Evolutionary conservation across 163 green algal genomes (phyloP).

Genomic region (Coccomyxa subellipsoidea): DNA sequence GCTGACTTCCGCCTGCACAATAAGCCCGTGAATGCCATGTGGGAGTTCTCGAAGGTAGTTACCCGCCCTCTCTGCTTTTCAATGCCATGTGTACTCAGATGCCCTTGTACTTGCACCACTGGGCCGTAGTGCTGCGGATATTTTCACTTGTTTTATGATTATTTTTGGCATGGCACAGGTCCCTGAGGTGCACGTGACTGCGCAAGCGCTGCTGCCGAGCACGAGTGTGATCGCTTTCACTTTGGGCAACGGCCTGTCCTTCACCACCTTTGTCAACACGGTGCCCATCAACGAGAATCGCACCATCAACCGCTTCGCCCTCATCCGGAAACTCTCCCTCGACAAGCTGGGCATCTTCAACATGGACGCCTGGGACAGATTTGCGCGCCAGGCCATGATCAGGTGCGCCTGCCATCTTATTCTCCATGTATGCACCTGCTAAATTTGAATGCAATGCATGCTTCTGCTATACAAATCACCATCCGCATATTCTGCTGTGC

Average conservation of each 20-base stretch:
- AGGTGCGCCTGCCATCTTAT: slow-evolving; percentile 25
- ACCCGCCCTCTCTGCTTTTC: background rate
- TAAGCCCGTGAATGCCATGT: slow-evolving; percentile 74
- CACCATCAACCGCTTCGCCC: slow-evolving; percentile 71
- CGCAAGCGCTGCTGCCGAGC: slow-evolving; percentile 62
- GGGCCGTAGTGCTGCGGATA: too few relatives aligned
- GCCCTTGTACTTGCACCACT: too few relatives aligned
- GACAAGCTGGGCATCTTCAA: slow-evolving; percentile 48
- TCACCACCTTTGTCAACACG: slow-evolving; percentile 83
- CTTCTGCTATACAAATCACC: too few relatives aligned
- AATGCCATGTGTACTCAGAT: background rate
- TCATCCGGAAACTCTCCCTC: slow-evolving; percentile 52
- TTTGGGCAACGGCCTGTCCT: slow-evolving; percentile 60
- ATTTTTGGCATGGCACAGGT: slow-evolving; percentile 33
- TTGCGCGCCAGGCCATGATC: slow-evolving; percentile 48
- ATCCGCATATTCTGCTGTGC: too few relatives aligned
- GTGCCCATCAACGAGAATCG: slow-evolving; percentile 65
- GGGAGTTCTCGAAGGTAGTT: slow-evolving; percentile 59
- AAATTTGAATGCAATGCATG: background rate
- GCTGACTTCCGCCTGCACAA: slow-evolving; percentile 70
- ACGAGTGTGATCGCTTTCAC: slow-evolving; percentile 73
- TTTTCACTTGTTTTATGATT: too few relatives aligned
- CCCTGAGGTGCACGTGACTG: slow-evolving; percentile 53
- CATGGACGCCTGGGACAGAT: slow-evolving; percentile 48
- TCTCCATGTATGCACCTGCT: too few relatives aligned